Evolutionary conservation across 805 yeast species (phyloP), one percentile per base, ranked within the genome.

Genomic region (Candida coquimbonensis): DNA sequence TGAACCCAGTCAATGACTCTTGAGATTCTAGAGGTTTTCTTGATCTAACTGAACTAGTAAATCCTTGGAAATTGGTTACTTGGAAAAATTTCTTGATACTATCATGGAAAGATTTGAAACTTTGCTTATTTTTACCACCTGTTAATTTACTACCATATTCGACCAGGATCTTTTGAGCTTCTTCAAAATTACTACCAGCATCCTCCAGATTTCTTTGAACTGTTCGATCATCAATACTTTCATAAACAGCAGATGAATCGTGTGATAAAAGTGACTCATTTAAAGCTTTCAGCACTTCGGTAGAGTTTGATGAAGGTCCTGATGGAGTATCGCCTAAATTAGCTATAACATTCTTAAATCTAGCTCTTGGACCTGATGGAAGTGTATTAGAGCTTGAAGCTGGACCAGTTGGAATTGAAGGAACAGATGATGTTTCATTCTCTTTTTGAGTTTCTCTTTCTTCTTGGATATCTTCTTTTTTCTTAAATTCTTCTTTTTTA

Each of bases 21-120:
- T 47, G 50, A 13, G 49, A 35, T 16, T 43, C 47, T 25, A 45
- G 31, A 26, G 48, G 48, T 36, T 35, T 41, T 36, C 47, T 43
- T n/a, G 29, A 14, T 24, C 36, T 39, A 7, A 16, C 12, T n/a
- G 36, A 16, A n/a, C 9, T 32, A n/a, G 36, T 4, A 9, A 33
- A 33, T 11, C 31, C 31, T 29, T 29, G 31, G 14, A 29, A 29
- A 29, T 29, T 32, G 29, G 6, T 9, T 7, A 14, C 33, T 8
- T 34, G 25, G 31, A 32, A 36, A 31, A 34, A 38, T 9, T 29
- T 46, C 21, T 42, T 38, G 19, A 41, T 12, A 27, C 39, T 42
- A 21, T 42, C 46, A 24, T 17, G 27, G 17, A 40, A 41, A 1
- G 39, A 37, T 39, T 36, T 39, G 26, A 24, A 40, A n/a, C 31